Base-by-base conservation (phyloP, 2,329 filamentous ascomycete species). In the Zopfia rhizophila region DNA sequence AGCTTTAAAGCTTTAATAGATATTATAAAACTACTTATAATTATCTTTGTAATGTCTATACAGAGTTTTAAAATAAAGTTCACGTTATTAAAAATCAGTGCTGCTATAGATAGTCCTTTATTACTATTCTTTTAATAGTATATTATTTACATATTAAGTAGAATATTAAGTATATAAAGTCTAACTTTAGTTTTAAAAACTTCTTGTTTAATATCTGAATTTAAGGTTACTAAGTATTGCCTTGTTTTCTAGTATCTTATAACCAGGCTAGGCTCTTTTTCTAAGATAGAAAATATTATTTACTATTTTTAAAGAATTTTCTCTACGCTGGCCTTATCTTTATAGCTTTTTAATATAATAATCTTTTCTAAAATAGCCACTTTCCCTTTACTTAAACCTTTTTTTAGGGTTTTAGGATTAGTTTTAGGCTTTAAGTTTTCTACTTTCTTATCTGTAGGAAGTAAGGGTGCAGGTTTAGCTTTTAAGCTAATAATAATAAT, bases 401-500 rank as follows among this genome's bases (percentile, higher is more conserved):
- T 69, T 52, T 69, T 70, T 18, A 56, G 57, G n/a, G 28, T 32
- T 35, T 55, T 58, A 4, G 45, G 22, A 11, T 43, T 48, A 13
- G 24, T 24, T 23, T 59, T 59, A 6, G 30, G 25, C 28, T 65
- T 67, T 28, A 53, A 53, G 45, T 62, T 61, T 29, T 64, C 55
- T 17, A 56, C 58, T 19, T 62, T 49, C 24, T 53, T 48, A 17
- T 60, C n/a, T n/a, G n/a, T 36, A 10, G 52, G 45, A 6, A 46
- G 40, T 33, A 45, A 31, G 23, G 19, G n/a, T 38, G 36, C 13
- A 18, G 13, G 11, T 48, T 56, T 38, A 42, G 32, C 19, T 46
- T 53, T 36, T 42, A 37, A 62, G n/a, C 64, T 62, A 14, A 82
- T 77, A 1, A 86, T 79, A 36, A 90, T 81, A 3, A 76, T 82